Evolutionary conservation across 202 grass and related monocot species (phyloP).

Genomic region (Saccharum hybrid): DNA sequence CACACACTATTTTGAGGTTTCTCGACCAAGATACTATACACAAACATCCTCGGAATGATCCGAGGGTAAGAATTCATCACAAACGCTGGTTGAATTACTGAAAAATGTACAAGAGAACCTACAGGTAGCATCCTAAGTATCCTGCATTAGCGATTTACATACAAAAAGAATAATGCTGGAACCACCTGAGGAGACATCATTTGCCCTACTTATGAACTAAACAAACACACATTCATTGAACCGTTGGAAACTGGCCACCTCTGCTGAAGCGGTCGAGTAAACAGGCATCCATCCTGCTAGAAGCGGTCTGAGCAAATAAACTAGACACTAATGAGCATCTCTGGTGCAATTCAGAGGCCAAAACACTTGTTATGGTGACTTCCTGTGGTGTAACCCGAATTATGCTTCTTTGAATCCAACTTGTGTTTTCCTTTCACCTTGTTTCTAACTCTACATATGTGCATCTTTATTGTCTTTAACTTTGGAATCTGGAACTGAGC

Average conservation of each 20-base stretch:
- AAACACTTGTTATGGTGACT: slow-evolving; percentile 15
- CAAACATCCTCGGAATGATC: not conserved
- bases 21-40: not conserved
- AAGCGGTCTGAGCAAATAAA: not conserved
- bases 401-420: slow-evolving; percentile 27
- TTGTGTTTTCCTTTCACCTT: not conserved
- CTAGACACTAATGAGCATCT: slow-evolving; percentile 8
- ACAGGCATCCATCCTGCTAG: not conserved
- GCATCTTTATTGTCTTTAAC: slow-evolving; percentile 30
- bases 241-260: not conserved
- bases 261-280: not conserved
- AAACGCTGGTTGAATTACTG: not conserved
- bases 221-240: slow-evolving; percentile 19
- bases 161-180: slow-evolving; percentile 36
- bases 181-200: not conserved
- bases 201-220: slow-evolving; percentile 9
- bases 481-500: slow-evolving; percentile 27
- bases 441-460: slow-evolving; percentile 25
- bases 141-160: slow-evolving; percentile 14
- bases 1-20: slow-evolving; percentile 9
- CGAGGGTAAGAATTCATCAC: not conserved
- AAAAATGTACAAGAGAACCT: slow-evolving; percentile 12
- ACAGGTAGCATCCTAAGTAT: slow-evolving; percentile 22
- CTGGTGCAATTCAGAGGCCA: not conserved
- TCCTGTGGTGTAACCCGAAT: slow-evolving; percentile 32